Percentiles rank a stretch among this genome's conserved stretches.
Evolutionary conservation across 1,139 yeast genomes (phyloP).

Genomic region (Magnusiomyces paraingens): DNA sequence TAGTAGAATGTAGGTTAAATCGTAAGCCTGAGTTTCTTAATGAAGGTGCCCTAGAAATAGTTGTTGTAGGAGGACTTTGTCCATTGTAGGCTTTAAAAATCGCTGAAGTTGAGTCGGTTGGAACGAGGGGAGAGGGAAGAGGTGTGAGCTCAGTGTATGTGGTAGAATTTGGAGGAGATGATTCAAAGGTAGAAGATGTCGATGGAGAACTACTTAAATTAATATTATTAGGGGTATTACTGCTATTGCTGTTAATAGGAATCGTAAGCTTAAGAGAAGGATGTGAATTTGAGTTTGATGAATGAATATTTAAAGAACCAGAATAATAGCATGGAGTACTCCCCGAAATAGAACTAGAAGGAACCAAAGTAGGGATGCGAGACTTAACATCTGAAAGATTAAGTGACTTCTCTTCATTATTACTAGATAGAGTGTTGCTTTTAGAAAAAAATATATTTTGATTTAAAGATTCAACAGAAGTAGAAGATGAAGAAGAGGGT

Average conservation of each 20-base stretch:
- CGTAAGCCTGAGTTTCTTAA: constrained; percentile 8
- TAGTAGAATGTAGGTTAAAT: background rate
- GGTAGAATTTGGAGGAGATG: constrained; percentile 6
- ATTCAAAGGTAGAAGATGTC: constrained; percentile 8
- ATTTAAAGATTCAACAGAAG: no score
- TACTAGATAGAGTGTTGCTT: no score
- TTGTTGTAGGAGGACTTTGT: constrained; percentile 21
- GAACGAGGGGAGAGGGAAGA: constrained; percentile 31
- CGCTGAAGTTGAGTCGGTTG: constrained; percentile 17
- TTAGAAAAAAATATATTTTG: no score
- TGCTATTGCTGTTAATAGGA: background rate
- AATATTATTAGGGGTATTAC: background rate
- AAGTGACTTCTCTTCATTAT: no score
- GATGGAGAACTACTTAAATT: constrained; percentile 1
- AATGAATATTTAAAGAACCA: no score
- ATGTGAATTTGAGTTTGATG: no score
- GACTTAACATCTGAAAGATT: no score
- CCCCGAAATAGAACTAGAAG: no score
- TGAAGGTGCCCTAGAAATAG: constrained; percentile 23
- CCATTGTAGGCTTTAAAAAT: constrained; percentile 24
- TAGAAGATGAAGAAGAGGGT: no score
- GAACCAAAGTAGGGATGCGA: no score
- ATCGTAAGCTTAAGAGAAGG: no score
- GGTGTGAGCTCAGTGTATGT: constrained; percentile 24
- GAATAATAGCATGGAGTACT: no score